Evolutionary conservation across 2,329 filamentous ascomycete genomes (phyloP), one percentile per base, ranked within the genome.

Genomic region (Phialophora expanda): DNA sequence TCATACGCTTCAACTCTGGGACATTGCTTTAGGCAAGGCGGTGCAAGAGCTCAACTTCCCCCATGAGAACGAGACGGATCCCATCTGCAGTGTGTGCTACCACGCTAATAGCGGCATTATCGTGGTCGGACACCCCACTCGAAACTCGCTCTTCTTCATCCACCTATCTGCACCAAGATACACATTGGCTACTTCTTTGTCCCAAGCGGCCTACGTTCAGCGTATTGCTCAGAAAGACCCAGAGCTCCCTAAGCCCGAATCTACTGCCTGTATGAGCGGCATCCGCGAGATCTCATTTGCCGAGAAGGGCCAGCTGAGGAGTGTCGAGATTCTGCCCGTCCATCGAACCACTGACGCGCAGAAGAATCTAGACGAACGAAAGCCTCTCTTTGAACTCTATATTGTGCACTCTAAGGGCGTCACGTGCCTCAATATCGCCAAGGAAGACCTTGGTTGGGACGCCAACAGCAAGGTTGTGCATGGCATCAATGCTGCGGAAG

Each of bases 381-480:
- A 87, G 17, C 88, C 89, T 0, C 81, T 97, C 14, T 98, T 99
- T 74, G 95, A 99, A 81, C 84, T 99, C 9, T 99, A 99, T 76
- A 90, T 92, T 34, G 96, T 97, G 90, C 94, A 99, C 78, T 97
- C 95, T 11, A 96, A 93, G 80, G 95, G 95, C 67, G 93, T 98
- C n/a, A 93, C 93, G 20, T 94, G 91, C 73, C 77, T 98, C 61
- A 89, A 88, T 69, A 88, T 99, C 76, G 94, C 90, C 77, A 92
- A 94, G 76, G 87, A 89, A 59, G 94, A 98, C 78, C 83, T 99
- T 56, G 95, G 96, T 32, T 98, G 93, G 93, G 90, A 89, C 72
- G 87, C 88, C 72, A 92, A 97, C 68, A 94, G 93, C 79, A 96
- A 96, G 82, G 91, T 96, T 61, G 82, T 97, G 46, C 82, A 89